Conservation (phyloP, 225 moss, liverwort and hornwort genomes). For the Thuidium tamariscinum region DNA sequence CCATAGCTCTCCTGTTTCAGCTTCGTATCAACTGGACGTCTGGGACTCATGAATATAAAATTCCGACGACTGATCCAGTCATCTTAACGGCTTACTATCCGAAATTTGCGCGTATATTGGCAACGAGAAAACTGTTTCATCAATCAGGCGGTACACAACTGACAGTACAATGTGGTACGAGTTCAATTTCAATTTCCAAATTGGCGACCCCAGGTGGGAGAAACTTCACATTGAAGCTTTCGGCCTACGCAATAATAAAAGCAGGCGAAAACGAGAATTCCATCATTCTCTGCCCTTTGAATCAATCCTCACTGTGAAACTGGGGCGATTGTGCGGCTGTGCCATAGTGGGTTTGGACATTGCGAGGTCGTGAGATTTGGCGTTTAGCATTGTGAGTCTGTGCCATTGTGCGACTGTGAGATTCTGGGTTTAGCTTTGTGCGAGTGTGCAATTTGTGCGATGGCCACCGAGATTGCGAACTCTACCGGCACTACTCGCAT, state of each 20-base stretch:
- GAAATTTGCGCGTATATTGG: neutral
- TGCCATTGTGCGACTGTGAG: neutral
- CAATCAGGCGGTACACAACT: neutral
- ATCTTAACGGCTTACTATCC: neutral
- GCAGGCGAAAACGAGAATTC: neutral
- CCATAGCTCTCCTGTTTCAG: neutral
- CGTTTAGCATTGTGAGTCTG: neutral
- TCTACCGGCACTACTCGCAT: neutral
- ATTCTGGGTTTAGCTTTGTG: neutral
- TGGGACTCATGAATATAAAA: neutral
- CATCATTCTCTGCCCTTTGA: neutral
- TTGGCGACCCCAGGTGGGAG: neutral
- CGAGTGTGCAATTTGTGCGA: neutral
- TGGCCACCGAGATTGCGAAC: neutral
- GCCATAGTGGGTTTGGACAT: neutral
- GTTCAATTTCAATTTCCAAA: neutral
- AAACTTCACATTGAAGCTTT: neutral
- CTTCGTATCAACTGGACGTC: neutral
- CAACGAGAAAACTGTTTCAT: neutral
- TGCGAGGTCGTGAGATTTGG: neutral
- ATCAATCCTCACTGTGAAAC: neutral
- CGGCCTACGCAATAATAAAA: neutral
- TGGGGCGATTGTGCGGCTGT: neutral
- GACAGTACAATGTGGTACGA: no score
- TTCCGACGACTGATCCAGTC: neutral